Evolutionary conservation across 768 basidiomycete species (phyloP).

Genomic region (Mycena floridula): DNA sequence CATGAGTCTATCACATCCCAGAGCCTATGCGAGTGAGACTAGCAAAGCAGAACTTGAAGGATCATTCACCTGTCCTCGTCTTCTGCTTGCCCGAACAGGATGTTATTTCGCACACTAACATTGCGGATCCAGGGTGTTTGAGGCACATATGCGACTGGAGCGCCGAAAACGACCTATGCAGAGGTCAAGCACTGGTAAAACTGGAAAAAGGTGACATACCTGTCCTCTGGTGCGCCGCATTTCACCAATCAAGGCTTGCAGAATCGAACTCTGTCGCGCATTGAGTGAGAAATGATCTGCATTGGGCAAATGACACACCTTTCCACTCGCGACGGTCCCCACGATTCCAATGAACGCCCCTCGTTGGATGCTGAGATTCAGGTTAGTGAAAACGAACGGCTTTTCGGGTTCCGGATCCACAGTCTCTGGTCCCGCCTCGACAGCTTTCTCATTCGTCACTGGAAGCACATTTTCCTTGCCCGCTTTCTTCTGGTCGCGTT

Average conservation of each 20-base stretch:
- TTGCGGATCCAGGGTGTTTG: constrained; percentile 64
- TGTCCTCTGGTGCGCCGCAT: constrained; percentile 39
- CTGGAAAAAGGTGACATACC: constrained; percentile 14
- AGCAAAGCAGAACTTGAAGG: not conserved
- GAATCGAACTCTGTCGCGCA: constrained; percentile 22
- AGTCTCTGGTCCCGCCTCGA: not conserved
- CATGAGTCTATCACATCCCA: constrained; percentile 56
- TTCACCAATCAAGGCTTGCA: constrained; percentile 34
- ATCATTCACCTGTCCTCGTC: constrained; percentile 43
- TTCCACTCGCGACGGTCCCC: constrained; percentile 49
- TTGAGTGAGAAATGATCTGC: not conserved
- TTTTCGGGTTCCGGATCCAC: constrained; percentile 5
- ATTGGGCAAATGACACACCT: constrained; percentile 19
- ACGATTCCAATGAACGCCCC: constrained; percentile 48
- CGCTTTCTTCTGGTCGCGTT: constrained; percentile 8
- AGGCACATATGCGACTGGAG: constrained; percentile 52
- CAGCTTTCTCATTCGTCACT: constrained; percentile 6
- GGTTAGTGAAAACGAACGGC: constrained; percentile 25
- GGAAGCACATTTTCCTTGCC: constrained; percentile 13
- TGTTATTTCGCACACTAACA: constrained; percentile 67
- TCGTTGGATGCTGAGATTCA: constrained; percentile 22
- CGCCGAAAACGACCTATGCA: constrained; percentile 42
- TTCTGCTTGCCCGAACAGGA: constrained; percentile 63
- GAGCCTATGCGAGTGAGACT: constrained; percentile 31
- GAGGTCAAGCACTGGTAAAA: not conserved